Conservation (phyloP, 306 rosid species). For the Phaseolus lunatus region DNA sequence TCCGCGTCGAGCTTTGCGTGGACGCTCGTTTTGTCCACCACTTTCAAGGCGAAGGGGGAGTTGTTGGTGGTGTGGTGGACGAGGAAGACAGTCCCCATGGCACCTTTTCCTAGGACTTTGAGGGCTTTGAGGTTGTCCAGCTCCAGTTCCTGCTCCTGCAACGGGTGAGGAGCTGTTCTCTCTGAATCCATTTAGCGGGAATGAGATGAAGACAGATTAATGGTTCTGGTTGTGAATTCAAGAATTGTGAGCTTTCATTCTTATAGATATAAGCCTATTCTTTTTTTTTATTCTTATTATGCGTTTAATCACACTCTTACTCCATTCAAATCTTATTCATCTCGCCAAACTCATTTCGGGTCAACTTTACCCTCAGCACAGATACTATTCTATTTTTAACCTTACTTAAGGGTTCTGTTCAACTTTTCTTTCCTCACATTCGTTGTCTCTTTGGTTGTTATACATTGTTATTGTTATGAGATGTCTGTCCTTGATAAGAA, state of each 20-base stretch:
- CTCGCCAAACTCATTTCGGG: background rate
- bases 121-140: constrained; percentile 66
- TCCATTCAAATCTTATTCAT: background rate
- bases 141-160: constrained; percentile 64
- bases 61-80: constrained; percentile 56
- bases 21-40: constrained; percentile 70
- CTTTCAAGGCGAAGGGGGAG: constrained; percentile 72
- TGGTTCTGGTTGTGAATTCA: constrained; percentile 31
- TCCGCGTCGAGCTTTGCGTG: constrained; percentile 71
- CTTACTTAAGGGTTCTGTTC: background rate
- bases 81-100: constrained; percentile 95
- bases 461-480: background rate
- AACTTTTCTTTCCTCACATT: background rate
- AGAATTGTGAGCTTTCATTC: constrained; percentile 36
- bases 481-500: background rate
- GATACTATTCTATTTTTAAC: background rate
- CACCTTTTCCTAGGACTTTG: constrained; percentile 85
- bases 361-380: background rate
- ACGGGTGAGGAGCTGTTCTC: constrained; percentile 45
- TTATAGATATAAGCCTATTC: constrained; percentile 43
- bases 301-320: constrained; percentile 14
- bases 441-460: background rate
- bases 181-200: constrained; percentile 53
- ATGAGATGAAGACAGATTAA: background rate
- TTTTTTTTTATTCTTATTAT: background rate